Evolutionary conservation across 78 protist genomes (phyloP).

Genomic region (Dictyostelium intermedium): DNA sequence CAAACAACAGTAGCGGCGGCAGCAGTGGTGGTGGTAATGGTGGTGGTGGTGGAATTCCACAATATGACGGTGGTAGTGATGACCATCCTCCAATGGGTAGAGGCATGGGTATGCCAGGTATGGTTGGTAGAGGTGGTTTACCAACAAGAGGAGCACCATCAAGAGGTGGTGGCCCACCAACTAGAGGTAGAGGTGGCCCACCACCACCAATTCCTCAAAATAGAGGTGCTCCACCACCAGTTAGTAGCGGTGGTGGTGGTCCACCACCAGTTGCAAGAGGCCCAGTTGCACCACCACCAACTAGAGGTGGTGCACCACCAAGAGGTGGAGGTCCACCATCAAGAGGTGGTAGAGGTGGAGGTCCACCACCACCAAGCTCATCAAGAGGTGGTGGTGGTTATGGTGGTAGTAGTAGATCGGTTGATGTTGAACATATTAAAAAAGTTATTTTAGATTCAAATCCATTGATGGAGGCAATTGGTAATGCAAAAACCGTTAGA

Average conservation of each 20-base stretch:
- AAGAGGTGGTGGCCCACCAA: not conserved
- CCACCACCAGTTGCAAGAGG: conserved; percentile 26
- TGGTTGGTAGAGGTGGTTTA: conserved; percentile 28
- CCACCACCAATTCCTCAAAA: conserved; percentile 17
- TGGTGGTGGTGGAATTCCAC: conserved; percentile 13
- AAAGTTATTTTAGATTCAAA: conserved; percentile 82
- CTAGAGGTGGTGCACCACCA: conserved; percentile 38
- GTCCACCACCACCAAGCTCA: conserved; percentile 12
- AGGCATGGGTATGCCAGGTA: conserved; percentile 36
- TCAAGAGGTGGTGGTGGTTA: not conserved
- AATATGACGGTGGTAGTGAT: conserved; percentile 73
- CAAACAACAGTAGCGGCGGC: conserved; percentile 77
- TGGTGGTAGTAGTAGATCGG: not conserved
- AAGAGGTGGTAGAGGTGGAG: conserved; percentile 47
- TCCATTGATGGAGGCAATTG: conserved; percentile 96
- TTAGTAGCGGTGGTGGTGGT: not conserved
- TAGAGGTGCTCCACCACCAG: conserved; percentile 47
- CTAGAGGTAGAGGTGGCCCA: conserved; percentile 38
- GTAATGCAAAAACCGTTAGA: conserved; percentile 95
- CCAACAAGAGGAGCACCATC: conserved; percentile 50
- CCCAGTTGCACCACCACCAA: conserved; percentile 32
- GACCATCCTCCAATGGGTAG: conserved; percentile 47
- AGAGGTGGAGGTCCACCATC: conserved; percentile 10
- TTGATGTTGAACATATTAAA: conserved; percentile 75
- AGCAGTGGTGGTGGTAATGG: not conserved